Evolutionary conservation across 257 asterid species (phyloP), one percentile per base, ranked within the genome.

Genomic region (Primulina huaijiensis): DNA sequence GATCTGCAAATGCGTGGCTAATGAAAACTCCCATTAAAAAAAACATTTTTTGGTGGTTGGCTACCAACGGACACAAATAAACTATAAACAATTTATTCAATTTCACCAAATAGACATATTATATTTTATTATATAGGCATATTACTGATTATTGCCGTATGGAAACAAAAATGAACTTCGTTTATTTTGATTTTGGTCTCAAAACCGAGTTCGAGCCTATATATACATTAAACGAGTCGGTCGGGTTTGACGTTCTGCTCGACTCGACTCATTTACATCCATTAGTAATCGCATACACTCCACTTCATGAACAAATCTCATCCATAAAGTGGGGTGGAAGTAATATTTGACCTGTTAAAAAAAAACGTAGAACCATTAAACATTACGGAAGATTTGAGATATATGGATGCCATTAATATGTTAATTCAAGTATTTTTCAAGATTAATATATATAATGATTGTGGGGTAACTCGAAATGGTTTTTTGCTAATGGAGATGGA

Each of bases 401-500:
- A 27, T 27, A 27, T 27, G 30, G 30, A 27, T 27, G 30, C 30
- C 30, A 27, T 27, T 27, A 27, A 27, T 27, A 27, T 27, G 30
- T 66, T 33, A 60, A 79, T 77, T 23, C 29, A 60, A 16, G 17
- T 71, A 57, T 62, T 12, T 12, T 1, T n/a, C 8, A 53, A 66
- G 72, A 74, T 72, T 79, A 66, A 66, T 53, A 67, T 72, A 60
- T 59, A 67, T 72, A 60, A n/a, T 67, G 78, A 75, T 62, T 64
- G 67, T 68, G 82, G 73, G 77, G 77, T 34, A 64, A 57, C 11
- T 7, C 71, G 79, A 62, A 50, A 46, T 82, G 85, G 88, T 76
- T 12, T 81, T 81, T 64, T 72, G 82, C 78, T 64, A 67, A 77
- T 82, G 89, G 81, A 78, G 79, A 79, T 75, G 77, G 85, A 85